These are phyloP conservation scores for Amanita fuliginea DNA, from an alignment of 768 basidiomycete species.

Conservation along the genomic window DNA sequence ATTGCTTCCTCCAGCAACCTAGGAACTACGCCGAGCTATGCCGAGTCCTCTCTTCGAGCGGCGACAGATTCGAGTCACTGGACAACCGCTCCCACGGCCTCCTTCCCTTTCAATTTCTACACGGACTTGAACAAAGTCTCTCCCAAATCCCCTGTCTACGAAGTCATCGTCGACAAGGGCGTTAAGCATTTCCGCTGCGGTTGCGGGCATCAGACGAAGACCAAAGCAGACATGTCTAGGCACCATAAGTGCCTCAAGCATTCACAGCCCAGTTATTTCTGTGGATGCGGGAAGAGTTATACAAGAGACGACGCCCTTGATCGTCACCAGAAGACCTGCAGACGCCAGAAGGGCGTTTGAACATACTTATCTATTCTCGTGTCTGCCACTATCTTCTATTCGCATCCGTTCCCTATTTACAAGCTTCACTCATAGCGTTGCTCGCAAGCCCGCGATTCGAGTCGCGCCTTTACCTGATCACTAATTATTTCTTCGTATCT, in stretches of 20 bases:
- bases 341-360: not conserved
- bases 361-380: not conserved
- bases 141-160: not conserved
- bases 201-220: not conserved
- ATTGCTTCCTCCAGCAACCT: not conserved
- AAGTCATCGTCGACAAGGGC: not conserved
- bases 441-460: too few species aligned
- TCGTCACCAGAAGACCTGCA: not conserved
- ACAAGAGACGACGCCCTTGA: not conserved
- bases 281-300: not conserved
- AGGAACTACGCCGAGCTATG: not conserved
- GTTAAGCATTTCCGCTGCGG: not conserved
- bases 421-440: too few species aligned
- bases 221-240: not conserved
- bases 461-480: too few species aligned
- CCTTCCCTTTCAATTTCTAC: not conserved
- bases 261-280: not conserved
- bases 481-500: too few species aligned
- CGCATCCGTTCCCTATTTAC: too few species aligned
- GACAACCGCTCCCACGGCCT: not conserved
- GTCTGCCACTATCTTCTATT: not conserved
- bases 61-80: too few species aligned
- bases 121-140: too few species aligned
- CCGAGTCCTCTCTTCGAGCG: too few species aligned
- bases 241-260: not conserved